Base-by-base conservation (phyloP, 352 stramenopile species). In the Pythium phragmiticola region DNA sequence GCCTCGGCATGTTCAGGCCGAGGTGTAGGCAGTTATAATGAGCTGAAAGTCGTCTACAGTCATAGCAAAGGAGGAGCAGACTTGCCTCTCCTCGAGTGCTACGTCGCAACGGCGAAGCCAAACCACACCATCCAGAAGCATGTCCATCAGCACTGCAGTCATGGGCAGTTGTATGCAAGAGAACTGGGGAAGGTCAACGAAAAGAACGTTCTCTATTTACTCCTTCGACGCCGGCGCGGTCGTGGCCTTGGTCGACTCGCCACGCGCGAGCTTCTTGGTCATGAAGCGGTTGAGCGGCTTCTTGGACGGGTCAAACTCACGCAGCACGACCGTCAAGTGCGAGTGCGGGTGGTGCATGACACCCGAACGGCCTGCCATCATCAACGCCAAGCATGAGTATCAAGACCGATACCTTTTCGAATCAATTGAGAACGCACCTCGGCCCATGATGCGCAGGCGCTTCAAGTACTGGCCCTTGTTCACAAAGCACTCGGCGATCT, bases 381-480 rank as follows among this genome's bases (percentile, higher is more conserved):
- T 30, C 26, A 50, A 30, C 6, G 4, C 17, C 17, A 30, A 30
- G 26, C 21, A 7, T 50, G 43, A 39, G 34, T 39, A 30, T 50
- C 13, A 11, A 53, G 26, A 7, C 26, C 26, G 26, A 19, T 7
- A 53, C 16, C 17, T 11, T 39, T 39, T 2, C 33, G 43, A 50
- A 26, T 30, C 8, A 21, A 37, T 3, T 21, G 36, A 28, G 6
- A 13, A 64, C 70, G 57, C 62, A 89, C 83, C 84, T 82, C 85
- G 78, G 7, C 85, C 85, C 85, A 94, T 94, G 68, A 92, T 90
- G 52, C 82, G 80, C 60, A 92, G 62, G 55, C 85, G 85, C 78
- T 95, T 95, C 34, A 95, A 73, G 70, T 80, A 92, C 43, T 82
- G 70, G 45, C 86, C 86, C 66, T 93, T 92, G 74, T 90, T 93